A percentile compares a stretch with the other conserved stretches of the same genome.
These are phyloP conservation scores for Cucumis hystrix DNA, from an alignment of 306 rosid species.

Conservation along the genomic window DNA sequence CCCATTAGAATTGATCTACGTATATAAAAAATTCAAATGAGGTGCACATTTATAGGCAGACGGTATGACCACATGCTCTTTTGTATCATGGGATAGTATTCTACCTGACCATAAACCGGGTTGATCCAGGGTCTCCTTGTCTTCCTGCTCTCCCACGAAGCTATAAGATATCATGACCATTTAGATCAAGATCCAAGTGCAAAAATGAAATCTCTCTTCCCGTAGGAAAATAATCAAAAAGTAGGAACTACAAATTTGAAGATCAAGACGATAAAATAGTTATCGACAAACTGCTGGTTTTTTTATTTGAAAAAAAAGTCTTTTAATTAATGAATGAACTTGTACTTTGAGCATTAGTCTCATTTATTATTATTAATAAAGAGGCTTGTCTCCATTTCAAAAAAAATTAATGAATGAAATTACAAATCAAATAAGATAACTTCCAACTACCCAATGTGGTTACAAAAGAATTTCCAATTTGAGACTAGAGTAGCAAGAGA, in stretches of 20 bases:
- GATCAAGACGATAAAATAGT: background rate
- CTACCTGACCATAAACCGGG: slow-evolving; percentile 98
- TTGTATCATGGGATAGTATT: background rate
- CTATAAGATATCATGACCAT: slow-evolving; percentile 28
- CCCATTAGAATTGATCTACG: background rate
- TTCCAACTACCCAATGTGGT: background rate
- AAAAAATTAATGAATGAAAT: no score
- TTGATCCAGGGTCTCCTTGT: slow-evolving; percentile 98
- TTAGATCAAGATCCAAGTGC: slow-evolving; percentile 9
- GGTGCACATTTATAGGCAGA: background rate
- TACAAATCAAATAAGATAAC: background rate
- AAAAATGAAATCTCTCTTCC: background rate
- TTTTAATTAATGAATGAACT: no score
- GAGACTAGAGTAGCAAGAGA: background rate
- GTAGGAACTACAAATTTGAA: background rate
- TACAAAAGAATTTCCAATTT: background rate
- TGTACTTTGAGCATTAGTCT: no score
- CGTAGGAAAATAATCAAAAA: background rate
- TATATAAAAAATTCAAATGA: background rate
- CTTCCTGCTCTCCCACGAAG: slow-evolving; percentile 99
- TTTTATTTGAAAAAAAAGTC: no score
- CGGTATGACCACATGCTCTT: background rate
- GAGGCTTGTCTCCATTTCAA: no score
- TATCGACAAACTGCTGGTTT: background rate
- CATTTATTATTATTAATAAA: no score